A percentile compares a stretch with the other conserved stretches of the same genome.
Conservation (phyloP, 116 monocot genomes). For the Cymodocea nodosa region DNA sequence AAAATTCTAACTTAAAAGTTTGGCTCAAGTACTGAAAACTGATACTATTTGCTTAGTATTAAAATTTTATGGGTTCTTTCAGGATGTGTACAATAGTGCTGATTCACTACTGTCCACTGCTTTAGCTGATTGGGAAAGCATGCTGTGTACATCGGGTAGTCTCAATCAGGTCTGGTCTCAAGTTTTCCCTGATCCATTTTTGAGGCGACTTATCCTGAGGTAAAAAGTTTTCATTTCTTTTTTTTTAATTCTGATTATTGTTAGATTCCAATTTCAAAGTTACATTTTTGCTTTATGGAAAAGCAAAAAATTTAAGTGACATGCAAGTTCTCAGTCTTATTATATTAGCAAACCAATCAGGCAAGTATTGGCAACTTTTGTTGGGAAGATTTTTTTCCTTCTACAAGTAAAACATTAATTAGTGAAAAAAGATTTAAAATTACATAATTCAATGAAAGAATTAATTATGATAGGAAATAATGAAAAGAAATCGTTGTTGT, state of each 20-base stretch:
- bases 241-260: neutral
- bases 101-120: slow-evolving; percentile 58
- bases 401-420: too few species aligned
- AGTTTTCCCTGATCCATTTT: slow-evolving; percentile 80
- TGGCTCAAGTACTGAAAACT: neutral
- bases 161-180: slow-evolving; percentile 78
- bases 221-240: slow-evolving; percentile 11
- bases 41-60: neutral
- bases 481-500: too few species aligned
- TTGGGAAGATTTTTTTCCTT: too few species aligned
- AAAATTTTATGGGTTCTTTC: neutral
- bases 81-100: slow-evolving; percentile 43
- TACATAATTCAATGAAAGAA: too few species aligned
- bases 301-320: too few species aligned
- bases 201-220: slow-evolving; percentile 85
- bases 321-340: too few species aligned
- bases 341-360: too few species aligned
- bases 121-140: slow-evolving; percentile 82
- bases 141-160: slow-evolving; percentile 55
- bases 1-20: neutral
- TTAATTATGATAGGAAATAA: too few species aligned
- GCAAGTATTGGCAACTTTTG: too few species aligned
- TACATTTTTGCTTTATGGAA: too few species aligned
- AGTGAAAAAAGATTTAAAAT: too few species aligned
- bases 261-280: neutral